Evolutionary conservation across 176 grass and related monocot genomes (phyloP).

Genomic region (Musa itinerans): DNA sequence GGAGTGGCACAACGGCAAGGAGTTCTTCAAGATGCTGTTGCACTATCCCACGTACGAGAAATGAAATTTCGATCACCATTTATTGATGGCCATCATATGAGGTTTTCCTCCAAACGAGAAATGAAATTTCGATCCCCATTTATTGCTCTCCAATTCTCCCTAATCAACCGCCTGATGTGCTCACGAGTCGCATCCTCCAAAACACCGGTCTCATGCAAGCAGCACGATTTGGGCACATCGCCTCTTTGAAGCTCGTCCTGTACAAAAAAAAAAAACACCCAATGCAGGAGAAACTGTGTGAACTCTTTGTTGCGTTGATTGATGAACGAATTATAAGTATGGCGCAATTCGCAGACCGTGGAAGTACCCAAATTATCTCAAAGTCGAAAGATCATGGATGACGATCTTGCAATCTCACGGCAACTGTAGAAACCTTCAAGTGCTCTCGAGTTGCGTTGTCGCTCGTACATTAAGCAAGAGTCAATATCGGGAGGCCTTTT

Average conservation of each 20-base stretch:
- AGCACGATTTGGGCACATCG: slow-evolving; percentile 21
- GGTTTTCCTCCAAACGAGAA: too few relatives aligned
- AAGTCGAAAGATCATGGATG: slow-evolving; percentile 4
- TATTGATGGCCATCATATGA: too few relatives aligned
- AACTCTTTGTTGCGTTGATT: background rate
- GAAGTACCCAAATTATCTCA: slow-evolving; percentile 1
- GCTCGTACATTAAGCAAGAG: slow-evolving; percentile 7
- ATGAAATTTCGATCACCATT: background rate
- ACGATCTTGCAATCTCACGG: background rate
- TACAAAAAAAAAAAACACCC: background rate
- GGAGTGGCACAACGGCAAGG: too few relatives aligned
- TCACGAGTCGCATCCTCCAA: slow-evolving; percentile 5
- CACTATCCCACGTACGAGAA: background rate
- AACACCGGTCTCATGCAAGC: slow-evolving; percentile 15
- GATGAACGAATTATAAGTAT: background rate
- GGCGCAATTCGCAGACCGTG: too few relatives aligned
- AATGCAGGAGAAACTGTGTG: background rate
- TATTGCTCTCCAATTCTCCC: slow-evolving; percentile 5
- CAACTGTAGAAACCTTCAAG: slow-evolving; percentile 7
- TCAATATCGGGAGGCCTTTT: slow-evolving; percentile 24
- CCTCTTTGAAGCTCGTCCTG: slow-evolving; percentile 16
- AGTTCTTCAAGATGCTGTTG: too few relatives aligned
- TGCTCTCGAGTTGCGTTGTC: background rate
- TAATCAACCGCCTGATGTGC: slow-evolving; percentile 12
- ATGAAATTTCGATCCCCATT: background rate